Conservation (phyloP, 202 grass and related monocot species). For the Eragrostis tef region DNA sequence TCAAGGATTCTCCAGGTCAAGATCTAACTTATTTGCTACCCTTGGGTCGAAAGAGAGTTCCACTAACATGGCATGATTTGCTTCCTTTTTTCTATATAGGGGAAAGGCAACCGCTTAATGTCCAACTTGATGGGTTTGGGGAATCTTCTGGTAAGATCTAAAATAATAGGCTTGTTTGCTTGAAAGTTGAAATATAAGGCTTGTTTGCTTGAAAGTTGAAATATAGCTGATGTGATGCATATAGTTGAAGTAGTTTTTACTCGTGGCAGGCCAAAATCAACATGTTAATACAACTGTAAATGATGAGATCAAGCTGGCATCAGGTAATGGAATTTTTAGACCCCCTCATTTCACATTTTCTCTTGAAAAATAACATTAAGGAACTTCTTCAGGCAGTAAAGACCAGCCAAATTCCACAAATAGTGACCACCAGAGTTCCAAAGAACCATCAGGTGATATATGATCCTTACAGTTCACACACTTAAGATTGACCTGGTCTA, state of each 20-base stretch:
- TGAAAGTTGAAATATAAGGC: no score
- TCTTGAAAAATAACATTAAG: slow-evolving; percentile 1
- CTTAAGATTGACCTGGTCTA: slow-evolving; percentile 25
- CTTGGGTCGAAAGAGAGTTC: background rate
- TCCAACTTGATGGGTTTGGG: slow-evolving; percentile 11
- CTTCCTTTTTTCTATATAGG: background rate
- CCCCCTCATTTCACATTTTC: background rate
- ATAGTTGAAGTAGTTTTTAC: slow-evolving; percentile 17
- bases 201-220: no score
- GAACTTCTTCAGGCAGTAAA: slow-evolving; percentile 19
- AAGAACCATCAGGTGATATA: slow-evolving; percentile 49
- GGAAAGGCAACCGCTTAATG: slow-evolving; percentile 18
- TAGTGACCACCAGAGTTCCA: slow-evolving; percentile 40
- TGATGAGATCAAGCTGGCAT: slow-evolving; percentile 34
- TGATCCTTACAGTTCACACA: slow-evolving; percentile 9
- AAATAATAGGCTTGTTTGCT: background rate
- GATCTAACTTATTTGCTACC: slow-evolving; percentile 2
- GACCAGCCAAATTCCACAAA: slow-evolving; percentile 38
- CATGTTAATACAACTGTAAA: slow-evolving; percentile 16
- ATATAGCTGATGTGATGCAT: slow-evolving; percentile 8
- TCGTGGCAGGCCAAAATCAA: slow-evolving; percentile 38
- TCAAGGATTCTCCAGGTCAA: slow-evolving; percentile 42
- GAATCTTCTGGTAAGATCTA: slow-evolving; percentile 42
- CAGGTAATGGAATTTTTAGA: slow-evolving; percentile 40
- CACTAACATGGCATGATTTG: slow-evolving; percentile 12